Base-by-base conservation (phyloP, 176 grass and related monocot genomes). In the Saccharum spontaneum region DNA sequence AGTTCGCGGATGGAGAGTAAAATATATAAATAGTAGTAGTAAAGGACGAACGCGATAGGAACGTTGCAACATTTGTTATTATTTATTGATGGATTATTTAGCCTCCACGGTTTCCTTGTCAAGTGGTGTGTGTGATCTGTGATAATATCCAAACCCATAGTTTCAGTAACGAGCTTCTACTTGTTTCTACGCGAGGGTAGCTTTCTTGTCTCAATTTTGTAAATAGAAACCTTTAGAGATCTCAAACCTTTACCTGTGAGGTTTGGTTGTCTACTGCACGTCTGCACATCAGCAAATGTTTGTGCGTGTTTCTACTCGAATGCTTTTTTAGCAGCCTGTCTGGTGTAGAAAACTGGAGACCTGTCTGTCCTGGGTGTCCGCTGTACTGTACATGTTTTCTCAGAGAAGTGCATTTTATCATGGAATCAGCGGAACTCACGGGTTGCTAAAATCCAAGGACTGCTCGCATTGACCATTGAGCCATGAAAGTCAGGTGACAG, bases 381-480 rank as follows among this genome's bases (percentile, higher is more conserved):
- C 13, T 14, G 13, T 48, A 48, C 0, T 54, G 49, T 89, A 43
- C 31, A 40, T 81, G 38, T n/a, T 71, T 67, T 75, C 31, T 54
- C 22, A 2, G 10, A 82, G 31, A 3, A 37, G 41, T 39, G 57
- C 13, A 68, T n/a, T 79, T 69, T 50, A 62, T 79, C n/a, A 83
- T 64, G 75, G 75, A 76, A 84, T 80, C 48, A 79, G 57, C 24
- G 23, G 33, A 69, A 22, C 40, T 64, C 85, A 87, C 89, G 70
- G 89, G 85, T 36, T 4, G 45, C 79, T 83, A 16, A 31, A 69
- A 39, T 65, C 88, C 26, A 79, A 50, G 70, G 10, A 20, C 48
- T 45, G 69, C 24, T 34, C 17, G 13, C 5, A 26, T 70, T 77
- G 71, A 73, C 23, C 71, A 49, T 8, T 3, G n/a, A 85, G 14